phyloP scores from a whole-genome alignment of 1,284 basidiomycete genomes.

The Tilletia indica region DNA sequence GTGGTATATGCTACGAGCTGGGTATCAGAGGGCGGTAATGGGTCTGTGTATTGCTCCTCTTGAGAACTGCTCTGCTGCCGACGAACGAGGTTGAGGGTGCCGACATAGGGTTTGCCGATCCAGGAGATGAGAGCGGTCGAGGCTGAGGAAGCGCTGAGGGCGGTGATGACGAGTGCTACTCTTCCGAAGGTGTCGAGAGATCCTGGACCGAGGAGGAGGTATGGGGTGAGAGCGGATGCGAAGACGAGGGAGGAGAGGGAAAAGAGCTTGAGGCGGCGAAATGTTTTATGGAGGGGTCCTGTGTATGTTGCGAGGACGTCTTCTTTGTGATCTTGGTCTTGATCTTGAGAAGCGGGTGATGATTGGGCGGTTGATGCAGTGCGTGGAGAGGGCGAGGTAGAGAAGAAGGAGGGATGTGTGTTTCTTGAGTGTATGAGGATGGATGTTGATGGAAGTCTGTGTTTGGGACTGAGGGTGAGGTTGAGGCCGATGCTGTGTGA shows the following conservation, averaged over 20 bases:
- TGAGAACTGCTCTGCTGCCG: neutral
- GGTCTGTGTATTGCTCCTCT: neutral
- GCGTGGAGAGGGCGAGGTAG: neutral
- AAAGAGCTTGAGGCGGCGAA: slow-evolving; percentile 76
- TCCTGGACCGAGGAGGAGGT: slow-evolving; percentile 77
- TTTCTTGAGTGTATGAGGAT: neutral
- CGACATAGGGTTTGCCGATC: slow-evolving; percentile 65
- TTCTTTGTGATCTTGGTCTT: neutral
- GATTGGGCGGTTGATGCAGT: neutral
- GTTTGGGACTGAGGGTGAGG: neutral
- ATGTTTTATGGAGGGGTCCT: slow-evolving; percentile 71
- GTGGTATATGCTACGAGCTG: slow-evolving; percentile 69
- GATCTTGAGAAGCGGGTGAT: neutral
- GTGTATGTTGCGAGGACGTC: slow-evolving; percentile 38
- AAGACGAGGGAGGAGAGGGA: slow-evolving; percentile 75
- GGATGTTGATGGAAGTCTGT: neutral
- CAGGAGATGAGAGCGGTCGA: slow-evolving; percentile 75
- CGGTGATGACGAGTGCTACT: slow-evolving; percentile 68
- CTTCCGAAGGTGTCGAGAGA: slow-evolving; percentile 70
- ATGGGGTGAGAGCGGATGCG: slow-evolving; percentile 70
- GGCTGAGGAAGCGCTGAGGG: slow-evolving; percentile 68
- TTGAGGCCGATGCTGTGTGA: too few species aligned
- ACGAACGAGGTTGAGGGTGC: slow-evolving; percentile 4
- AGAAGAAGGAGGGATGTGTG: neutral
- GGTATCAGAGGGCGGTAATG: slow-evolving; percentile 4